phyloP scores from a whole-genome alignment of 1,284 basidiomycete genomes.

The Trichosporon inkin region DNA sequence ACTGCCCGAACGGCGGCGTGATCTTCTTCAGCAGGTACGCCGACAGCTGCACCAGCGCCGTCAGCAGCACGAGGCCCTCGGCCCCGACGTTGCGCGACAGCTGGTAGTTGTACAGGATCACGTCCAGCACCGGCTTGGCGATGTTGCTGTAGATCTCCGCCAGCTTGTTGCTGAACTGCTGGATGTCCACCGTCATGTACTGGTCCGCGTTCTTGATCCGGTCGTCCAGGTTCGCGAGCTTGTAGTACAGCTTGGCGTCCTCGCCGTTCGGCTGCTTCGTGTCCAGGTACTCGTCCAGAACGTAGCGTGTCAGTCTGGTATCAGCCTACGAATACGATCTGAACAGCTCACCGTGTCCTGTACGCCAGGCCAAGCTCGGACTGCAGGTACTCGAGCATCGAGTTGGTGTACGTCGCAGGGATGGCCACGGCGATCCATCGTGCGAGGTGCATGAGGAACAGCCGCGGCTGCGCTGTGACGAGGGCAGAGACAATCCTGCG shows the following conservation, averaged over 20 bases:
- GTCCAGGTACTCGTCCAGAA: slow-evolving; percentile 65
- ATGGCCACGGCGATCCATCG: slow-evolving; percentile 92
- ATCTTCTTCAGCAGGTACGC: slow-evolving; percentile 70
- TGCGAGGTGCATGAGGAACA: slow-evolving; percentile 80
- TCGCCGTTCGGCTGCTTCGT: slow-evolving; percentile 47
- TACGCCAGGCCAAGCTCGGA: slow-evolving; percentile 90
- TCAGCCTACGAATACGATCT: not conserved
- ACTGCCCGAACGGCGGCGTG: slow-evolving; percentile 91
- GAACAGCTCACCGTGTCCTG: slow-evolving; percentile 60
- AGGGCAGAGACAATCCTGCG: slow-evolving; percentile 86
- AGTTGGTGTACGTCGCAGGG: slow-evolving; percentile 94
- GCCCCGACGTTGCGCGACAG: slow-evolving; percentile 90
- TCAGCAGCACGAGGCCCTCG: slow-evolving; percentile 82
- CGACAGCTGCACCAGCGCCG: slow-evolving; percentile 75
- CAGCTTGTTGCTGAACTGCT: slow-evolving; percentile 84
- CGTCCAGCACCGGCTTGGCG: slow-evolving; percentile 88
- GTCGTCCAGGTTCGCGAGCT: slow-evolving; percentile 87
- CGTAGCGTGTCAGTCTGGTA: slow-evolving; percentile 7
- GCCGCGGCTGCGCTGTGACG: slow-evolving; percentile 75
- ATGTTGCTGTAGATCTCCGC: slow-evolving; percentile 92
- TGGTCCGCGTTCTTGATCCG: slow-evolving; percentile 89
- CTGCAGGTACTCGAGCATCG: slow-evolving; percentile 90
- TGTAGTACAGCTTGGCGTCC: slow-evolving; percentile 72
- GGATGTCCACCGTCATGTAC: slow-evolving; percentile 85
- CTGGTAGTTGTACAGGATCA: slow-evolving; percentile 89